phyloP scores from a whole-genome alignment of 441 rosid genomes.

The Raphanus hybrid region DNA sequence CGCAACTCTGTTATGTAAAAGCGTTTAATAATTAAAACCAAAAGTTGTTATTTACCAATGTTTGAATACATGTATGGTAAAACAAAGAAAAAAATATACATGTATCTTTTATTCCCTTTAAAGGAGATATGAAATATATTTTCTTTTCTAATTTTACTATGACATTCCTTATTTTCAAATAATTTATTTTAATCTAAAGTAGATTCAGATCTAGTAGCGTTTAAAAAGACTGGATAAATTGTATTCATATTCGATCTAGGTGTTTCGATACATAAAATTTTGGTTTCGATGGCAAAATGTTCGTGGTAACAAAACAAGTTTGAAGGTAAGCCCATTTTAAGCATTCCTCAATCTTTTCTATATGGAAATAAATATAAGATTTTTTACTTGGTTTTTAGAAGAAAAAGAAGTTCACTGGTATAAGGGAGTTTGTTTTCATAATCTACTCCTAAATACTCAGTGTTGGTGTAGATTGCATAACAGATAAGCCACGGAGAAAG shows the following conservation, averaged over 20 bases:
- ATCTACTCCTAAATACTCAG: too few species aligned
- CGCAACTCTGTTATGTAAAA: conserved; percentile 4
- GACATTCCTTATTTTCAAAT: background rate
- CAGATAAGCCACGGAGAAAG: too few species aligned
- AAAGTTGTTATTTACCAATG: background rate
- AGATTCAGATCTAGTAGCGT: background rate
- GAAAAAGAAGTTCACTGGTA: too few species aligned
- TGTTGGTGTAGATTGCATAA: too few species aligned
- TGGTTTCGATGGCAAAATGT: background rate
- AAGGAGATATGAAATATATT: background rate
- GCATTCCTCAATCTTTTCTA: background rate
- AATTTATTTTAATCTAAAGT: background rate
- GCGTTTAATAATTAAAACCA: background rate
- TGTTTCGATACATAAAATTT: background rate
- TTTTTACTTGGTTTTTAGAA: background rate
- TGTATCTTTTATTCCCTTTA: background rate
- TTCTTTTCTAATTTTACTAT: background rate
- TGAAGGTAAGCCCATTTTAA: background rate
- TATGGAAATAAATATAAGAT: background rate
- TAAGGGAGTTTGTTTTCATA: too few species aligned
- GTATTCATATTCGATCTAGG: background rate
- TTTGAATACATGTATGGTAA: conserved; percentile 5
- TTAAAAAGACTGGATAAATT: background rate
- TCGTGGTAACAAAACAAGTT: background rate
- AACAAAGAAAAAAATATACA: background rate